phyloP scores from a whole-genome alignment of 257 asterid genomes.

The Solanum clarkiae region DNA sequence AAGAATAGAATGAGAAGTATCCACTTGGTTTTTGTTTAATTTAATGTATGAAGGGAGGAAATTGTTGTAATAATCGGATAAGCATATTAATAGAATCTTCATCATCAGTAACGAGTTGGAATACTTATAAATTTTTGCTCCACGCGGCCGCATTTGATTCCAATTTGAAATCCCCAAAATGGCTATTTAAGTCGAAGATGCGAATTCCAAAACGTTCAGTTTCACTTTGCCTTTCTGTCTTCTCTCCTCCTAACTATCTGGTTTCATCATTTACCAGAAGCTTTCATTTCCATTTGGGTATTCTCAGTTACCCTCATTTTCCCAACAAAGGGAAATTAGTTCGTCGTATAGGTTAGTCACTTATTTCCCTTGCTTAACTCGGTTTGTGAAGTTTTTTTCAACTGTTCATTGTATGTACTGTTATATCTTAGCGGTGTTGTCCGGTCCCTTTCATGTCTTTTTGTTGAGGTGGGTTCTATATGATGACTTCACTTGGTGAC shows the following conservation, averaged over 20 bases:
- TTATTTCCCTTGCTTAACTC: neutral
- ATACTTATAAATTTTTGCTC: neutral
- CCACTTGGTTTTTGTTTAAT: neutral
- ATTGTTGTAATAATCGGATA: neutral
- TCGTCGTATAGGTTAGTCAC: slow-evolving; percentile 32
- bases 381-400: neutral
- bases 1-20: neutral
- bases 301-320: slow-evolving; percentile 20
- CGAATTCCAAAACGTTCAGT: slow-evolving; percentile 53
- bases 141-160: neutral
- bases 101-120: neutral
- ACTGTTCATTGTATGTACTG: neutral
- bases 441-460: neutral
- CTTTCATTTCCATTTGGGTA: slow-evolving; percentile 24
- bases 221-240: slow-evolving; percentile 28
- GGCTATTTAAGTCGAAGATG: slow-evolving; percentile 51
- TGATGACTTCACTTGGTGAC: neutral
- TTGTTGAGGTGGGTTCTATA: neutral
- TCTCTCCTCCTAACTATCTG: slow-evolving; percentile 7
- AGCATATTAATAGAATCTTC: neutral
- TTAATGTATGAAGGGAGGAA: neutral
- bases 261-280: slow-evolving; percentile 17
- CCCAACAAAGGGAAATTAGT: slow-evolving; percentile 16
- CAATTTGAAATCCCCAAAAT: slow-evolving; percentile 15
- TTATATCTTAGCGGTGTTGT: neutral